Conservation (phyloP, 192 early-diverging fungal genomes). For the Coemansia sp. region DNA sequence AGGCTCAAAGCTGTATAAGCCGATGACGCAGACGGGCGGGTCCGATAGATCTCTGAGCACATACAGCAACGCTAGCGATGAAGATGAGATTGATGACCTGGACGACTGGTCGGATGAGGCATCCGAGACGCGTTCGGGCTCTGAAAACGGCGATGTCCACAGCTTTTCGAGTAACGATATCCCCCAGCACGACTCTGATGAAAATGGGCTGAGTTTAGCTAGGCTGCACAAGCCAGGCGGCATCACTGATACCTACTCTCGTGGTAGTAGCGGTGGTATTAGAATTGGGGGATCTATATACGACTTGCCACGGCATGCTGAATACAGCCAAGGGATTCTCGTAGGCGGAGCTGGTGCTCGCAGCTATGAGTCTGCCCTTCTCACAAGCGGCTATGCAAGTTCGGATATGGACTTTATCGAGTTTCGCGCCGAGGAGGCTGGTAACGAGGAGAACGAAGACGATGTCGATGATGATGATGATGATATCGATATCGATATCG, state of each 20-base stretch:
- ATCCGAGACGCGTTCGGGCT: neutral
- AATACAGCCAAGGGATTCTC: constrained; percentile 18
- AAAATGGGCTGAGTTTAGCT: neutral
- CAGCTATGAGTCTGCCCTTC: neutral
- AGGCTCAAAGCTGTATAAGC: constrained; percentile 7
- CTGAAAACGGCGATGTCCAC: neutral
- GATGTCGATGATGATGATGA: constrained; percentile 7
- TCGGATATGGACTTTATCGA: constrained; percentile 3
- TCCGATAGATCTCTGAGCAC: constrained; percentile 26
- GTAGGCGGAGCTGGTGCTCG: neutral
- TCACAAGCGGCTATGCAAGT: neutral
- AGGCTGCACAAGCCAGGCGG: neutral
- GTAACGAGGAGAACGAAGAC: neutral
- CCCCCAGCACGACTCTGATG: no score
- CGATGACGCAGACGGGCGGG: constrained; percentile 17
- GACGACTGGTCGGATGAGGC: constrained; percentile 7
- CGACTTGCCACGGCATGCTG: constrained; percentile 14
- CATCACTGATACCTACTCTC: neutral
- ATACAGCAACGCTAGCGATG: constrained; percentile 14
- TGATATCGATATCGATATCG: constrained; percentile 1
- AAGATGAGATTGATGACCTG: neutral
- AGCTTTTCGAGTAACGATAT: no score
- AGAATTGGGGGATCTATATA: constrained; percentile 9
- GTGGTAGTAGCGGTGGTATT: neutral
- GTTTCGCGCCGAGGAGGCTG: neutral